Conservation (phyloP, 2,329 filamentous ascomycete genomes). For the Diaporthe ilicicola region DNA sequence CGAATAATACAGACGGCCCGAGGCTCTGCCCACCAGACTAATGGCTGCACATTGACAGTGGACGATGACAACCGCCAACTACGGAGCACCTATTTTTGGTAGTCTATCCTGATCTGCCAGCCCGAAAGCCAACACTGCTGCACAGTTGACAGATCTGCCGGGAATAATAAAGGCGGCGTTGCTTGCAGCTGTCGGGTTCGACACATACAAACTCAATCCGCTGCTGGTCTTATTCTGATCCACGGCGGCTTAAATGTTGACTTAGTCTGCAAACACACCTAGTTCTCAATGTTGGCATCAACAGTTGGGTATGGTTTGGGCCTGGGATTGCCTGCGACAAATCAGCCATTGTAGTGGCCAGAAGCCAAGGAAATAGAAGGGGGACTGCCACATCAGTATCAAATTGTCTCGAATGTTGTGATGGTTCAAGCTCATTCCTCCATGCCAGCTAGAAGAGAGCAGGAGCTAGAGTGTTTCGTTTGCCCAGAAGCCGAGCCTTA, state of each 20-base stretch:
- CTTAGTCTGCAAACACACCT: background rate
- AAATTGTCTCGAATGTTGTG: background rate
- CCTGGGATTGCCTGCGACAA: background rate
- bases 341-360: background rate
- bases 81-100: constrained; percentile 18
- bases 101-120: constrained; percentile 21
- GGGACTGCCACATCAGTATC: background rate
- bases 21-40: constrained; percentile 15
- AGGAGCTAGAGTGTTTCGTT: background rate
- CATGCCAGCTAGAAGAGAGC: background rate
- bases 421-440: background rate
- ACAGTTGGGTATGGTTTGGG: background rate
- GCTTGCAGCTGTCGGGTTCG: background rate
- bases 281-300: background rate
- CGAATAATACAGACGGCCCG: background rate
- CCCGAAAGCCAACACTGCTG: background rate
- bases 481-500: constrained; percentile 2
- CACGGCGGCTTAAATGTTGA: background rate
- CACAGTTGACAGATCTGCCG: background rate
- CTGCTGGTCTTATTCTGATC: background rate
- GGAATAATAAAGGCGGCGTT: background rate
- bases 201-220: background rate
- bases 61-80: constrained; percentile 1
- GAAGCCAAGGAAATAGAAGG: background rate
- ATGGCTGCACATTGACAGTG: background rate